phyloP scores from a whole-genome alignment of 495 filamentous ascomycete genomes.

The Aspergillus saccharolyticus region DNA sequence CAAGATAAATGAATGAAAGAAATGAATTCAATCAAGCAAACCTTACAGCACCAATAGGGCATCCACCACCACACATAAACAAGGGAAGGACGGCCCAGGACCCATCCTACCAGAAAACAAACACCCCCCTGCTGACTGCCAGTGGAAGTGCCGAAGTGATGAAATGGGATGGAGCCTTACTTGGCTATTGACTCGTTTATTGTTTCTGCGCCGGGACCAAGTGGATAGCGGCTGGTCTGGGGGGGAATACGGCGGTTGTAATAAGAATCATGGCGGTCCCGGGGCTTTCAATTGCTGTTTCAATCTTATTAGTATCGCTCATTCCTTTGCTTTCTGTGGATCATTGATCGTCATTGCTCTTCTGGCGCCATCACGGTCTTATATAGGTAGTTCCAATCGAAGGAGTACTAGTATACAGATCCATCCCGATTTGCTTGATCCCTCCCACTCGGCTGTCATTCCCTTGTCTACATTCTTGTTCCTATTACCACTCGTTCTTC shows the following conservation, averaged over 20 bases:
- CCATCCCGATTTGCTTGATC: neutral
- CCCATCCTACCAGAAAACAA: neutral
- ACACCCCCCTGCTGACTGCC: neutral
- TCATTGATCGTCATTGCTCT: slow-evolving; percentile 1
- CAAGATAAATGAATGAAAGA: too few relatives aligned
- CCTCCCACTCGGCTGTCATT: neutral
- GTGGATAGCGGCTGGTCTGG: slow-evolving; percentile 6
- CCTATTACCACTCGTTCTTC: neutral
- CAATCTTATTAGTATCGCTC: neutral
- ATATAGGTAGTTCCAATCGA: too few relatives aligned
- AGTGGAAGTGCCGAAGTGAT: too few relatives aligned
- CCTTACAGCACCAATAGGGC: neutral
- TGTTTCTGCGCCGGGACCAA: slow-evolving; percentile 4
- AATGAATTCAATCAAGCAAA: neutral
- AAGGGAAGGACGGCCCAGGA: neutral
- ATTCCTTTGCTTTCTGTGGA: neutral
- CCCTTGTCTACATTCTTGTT: neutral
- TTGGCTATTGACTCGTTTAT: slow-evolving; percentile 18
- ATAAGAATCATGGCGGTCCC: neutral
- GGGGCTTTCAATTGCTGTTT: neutral
- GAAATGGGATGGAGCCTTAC: slow-evolving; percentile 11
- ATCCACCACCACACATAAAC: neutral
- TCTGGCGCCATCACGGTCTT: neutral
- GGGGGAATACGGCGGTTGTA: slow-evolving; percentile 1
- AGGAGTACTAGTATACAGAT: neutral